Percentiles rank a stretch among this genome's conserved stretches.
Conservation (phyloP, 2,329 filamentous ascomycete species). For the Fusarium caatingaense region DNA sequence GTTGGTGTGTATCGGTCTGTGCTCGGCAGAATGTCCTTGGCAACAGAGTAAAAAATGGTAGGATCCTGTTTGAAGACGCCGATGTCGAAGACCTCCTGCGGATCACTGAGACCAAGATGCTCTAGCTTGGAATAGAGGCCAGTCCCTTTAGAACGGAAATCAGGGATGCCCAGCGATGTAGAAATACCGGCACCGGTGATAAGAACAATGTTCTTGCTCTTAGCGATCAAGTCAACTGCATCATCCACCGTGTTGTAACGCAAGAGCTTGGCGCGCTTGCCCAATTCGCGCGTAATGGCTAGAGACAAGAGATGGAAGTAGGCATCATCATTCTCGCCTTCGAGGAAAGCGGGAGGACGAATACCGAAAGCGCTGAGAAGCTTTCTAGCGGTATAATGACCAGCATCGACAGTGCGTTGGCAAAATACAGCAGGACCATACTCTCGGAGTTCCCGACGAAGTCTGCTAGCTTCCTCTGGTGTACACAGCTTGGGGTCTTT, state of each 20-base stretch:
- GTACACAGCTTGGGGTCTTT: slow-evolving; percentile 67
- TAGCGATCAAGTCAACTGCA: slow-evolving; percentile 79
- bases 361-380: slow-evolving; percentile 89
- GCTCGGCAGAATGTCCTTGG: slow-evolving; percentile 87
- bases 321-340: slow-evolving; percentile 73
- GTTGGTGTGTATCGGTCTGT: slow-evolving; percentile 88
- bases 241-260: slow-evolving; percentile 90
- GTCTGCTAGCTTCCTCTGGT: slow-evolving; percentile 74
- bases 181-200: slow-evolving; percentile 97
- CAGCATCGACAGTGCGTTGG: slow-evolving; percentile 74
- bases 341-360: slow-evolving; percentile 77
- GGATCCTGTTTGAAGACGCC: slow-evolving; percentile 87
- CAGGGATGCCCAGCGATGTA: slow-evolving; percentile 94
- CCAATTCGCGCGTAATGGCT: slow-evolving; percentile 82
- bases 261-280: slow-evolving; percentile 81
- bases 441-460: slow-evolving; percentile 77
- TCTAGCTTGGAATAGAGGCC: slow-evolving; percentile 90
- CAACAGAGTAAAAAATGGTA: slow-evolving; percentile 88
- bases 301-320: slow-evolving; percentile 81
- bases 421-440: slow-evolving; percentile 85
- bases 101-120: slow-evolving; percentile 81
- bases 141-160: slow-evolving; percentile 93
- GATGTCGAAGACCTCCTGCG: slow-evolving; percentile 96
- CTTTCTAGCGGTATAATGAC: slow-evolving; percentile 80
- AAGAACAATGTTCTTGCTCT: slow-evolving; percentile 86